Evolutionary conservation across 257 asterid genomes (phyloP).

Genomic region (Jacaranda mimosifolia): DNA sequence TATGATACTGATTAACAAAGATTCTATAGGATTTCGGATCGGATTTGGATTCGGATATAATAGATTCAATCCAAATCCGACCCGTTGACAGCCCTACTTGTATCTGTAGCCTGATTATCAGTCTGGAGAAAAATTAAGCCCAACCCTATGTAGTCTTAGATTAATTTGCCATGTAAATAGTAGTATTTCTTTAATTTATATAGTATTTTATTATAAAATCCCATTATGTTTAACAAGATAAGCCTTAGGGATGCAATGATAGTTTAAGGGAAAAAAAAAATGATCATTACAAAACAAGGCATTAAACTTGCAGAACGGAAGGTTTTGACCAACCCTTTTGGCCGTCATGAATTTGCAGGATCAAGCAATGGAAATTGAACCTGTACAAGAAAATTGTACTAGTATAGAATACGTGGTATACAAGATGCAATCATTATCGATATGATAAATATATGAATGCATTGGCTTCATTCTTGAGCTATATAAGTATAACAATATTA

Average conservation of each 20-base stretch:
- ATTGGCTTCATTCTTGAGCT: constrained; percentile 30
- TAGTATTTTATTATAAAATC: too few relatives aligned
- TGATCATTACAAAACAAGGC: background rate
- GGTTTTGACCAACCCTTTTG: constrained; percentile 21
- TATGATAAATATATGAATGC: constrained; percentile 7
- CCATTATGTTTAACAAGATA: too few relatives aligned
- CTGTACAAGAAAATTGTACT: background rate
- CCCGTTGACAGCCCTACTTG: too few relatives aligned
- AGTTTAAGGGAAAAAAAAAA: background rate
- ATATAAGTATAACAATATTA: constrained; percentile 7
- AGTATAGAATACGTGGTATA: constrained; percentile 8
- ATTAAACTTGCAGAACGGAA: background rate
- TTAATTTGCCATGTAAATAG: background rate
- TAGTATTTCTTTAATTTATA: too few relatives aligned
- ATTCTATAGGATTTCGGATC: too few relatives aligned
- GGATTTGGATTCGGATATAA: too few relatives aligned
- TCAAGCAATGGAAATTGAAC: constrained; percentile 24
- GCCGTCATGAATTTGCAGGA: constrained; percentile 30
- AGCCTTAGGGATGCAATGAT: too few relatives aligned
- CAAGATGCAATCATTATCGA: constrained; percentile 21
- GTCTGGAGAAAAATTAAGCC: background rate
- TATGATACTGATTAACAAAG: too few relatives aligned
- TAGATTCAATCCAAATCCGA: too few relatives aligned
- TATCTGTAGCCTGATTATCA: background rate
- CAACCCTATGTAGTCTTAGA: background rate